These are phyloP conservation scores for Barnettozyma botsteinii DNA, from an alignment of 805 yeast species.

Conservation along the genomic window DNA sequence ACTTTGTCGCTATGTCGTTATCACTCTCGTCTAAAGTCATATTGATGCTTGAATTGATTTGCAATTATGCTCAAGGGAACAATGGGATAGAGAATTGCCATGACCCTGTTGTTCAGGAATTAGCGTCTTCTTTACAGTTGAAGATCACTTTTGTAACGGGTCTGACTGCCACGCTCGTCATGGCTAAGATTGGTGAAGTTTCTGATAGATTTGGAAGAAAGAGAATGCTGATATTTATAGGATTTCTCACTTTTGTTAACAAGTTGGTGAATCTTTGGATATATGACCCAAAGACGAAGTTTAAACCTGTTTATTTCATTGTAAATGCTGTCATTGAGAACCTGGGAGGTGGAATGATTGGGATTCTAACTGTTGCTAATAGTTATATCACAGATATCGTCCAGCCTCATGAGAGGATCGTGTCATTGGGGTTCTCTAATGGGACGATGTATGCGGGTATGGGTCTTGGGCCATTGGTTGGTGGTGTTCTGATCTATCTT, in stretches of 20 bases:
- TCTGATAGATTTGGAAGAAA: conserved; percentile 64
- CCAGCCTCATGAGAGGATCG: conserved; percentile 52
- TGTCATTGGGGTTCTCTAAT: conserved; percentile 50
- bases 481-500: conserved; percentile 35
- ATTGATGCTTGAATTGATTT: conserved; percentile 26
- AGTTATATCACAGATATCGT: conserved; percentile 74
- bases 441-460: conserved; percentile 57
- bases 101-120: conserved; percentile 35
- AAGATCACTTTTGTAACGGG: conserved; percentile 37
- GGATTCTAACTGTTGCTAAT: conserved; percentile 52
- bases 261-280: conserved; percentile 19
- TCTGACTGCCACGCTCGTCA: conserved; percentile 41
- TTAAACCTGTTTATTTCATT: conserved; percentile 34
- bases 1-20: conserved; percentile 37
- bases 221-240: conserved; percentile 36
- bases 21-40: conserved; percentile 34
- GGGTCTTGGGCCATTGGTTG: conserved; percentile 59
- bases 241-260: conserved; percentile 21
- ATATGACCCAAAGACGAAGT: conserved; percentile 33
- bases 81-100: conserved; percentile 28
- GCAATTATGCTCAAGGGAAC: conserved; percentile 30
- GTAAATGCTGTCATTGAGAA: conserved; percentile 40
- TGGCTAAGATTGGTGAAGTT: conserved; percentile 56
- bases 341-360: conserved; percentile 57
- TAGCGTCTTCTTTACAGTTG: conserved; percentile 46